Conservation (phyloP, 2,329 filamentous ascomycete species). For the Ophiocordyceps camponoti-leonardi region DNA sequence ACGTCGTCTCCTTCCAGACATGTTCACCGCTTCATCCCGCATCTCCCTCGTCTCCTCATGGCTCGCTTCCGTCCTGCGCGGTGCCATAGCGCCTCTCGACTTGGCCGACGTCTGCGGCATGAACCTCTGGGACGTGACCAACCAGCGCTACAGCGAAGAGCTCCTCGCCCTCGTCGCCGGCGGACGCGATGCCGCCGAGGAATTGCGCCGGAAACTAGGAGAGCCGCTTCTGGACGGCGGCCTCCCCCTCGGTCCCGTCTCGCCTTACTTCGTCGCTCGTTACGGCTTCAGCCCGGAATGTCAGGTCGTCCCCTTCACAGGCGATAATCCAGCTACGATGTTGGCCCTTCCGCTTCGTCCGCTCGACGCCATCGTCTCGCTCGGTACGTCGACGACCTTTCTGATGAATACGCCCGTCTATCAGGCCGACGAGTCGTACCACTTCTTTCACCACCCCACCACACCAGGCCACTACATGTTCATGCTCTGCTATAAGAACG, state of each 20-base stretch:
- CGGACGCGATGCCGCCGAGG: constrained; percentile 30
- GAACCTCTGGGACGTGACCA: constrained; percentile 85
- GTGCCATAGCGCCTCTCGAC: constrained; percentile 73
- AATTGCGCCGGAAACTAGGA: constrained; percentile 64
- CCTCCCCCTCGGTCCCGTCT: constrained; percentile 56
- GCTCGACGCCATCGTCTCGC: constrained; percentile 81
- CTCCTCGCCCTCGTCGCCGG: constrained; percentile 62
- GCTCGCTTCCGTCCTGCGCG: constrained; percentile 77
- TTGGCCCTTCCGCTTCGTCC: constrained; percentile 74
- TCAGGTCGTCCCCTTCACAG: constrained; percentile 71
- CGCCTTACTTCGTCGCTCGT: constrained; percentile 58
- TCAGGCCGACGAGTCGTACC: constrained; percentile 75
- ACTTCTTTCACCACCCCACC: constrained; percentile 97
- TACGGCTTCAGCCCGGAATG: constrained; percentile 67
- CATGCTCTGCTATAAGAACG: constrained; percentile 99
- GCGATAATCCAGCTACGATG: constrained; percentile 92
- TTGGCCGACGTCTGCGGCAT: constrained; percentile 91
- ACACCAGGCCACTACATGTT: constrained; percentile 93
- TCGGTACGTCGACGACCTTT: constrained; percentile 93
- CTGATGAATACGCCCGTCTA: constrained; percentile 93
- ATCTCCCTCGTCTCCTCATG: constrained; percentile 95
- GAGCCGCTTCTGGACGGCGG: constrained; percentile 67
- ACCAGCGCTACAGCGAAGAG: constrained; percentile 53
- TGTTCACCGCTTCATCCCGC: constrained; percentile 63
- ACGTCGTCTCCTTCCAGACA: constrained; percentile 59